Evolutionary conservation across 352 stramenopile genomes (phyloP).

Genomic region (Peronospora farinosa): DNA sequence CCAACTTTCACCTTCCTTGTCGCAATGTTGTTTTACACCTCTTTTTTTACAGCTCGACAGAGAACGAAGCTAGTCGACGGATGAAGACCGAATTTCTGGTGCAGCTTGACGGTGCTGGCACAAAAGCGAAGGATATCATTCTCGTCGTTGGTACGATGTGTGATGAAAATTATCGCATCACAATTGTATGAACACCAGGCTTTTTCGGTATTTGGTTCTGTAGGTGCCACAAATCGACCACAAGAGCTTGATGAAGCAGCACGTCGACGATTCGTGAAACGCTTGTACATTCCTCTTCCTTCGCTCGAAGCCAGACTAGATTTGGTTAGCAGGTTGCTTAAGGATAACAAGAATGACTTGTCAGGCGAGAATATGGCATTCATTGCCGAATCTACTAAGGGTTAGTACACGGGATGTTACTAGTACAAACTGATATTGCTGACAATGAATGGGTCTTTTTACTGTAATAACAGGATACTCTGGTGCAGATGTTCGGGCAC

Average conservation of each 20-base stretch:
- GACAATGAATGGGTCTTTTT: background rate
- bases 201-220: conserved; percentile 1
- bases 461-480: conserved; percentile 84
- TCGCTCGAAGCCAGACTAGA: conserved; percentile 79
- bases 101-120: conserved; percentile 93
- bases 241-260: conserved; percentile 98
- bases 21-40: conserved; percentile 2
- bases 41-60: conserved; percentile 66
- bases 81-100: conserved; percentile 99
- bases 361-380: conserved; percentile 81
- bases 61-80: conserved; percentile 95
- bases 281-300: conserved; percentile 96
- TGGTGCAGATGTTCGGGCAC: conserved; percentile 94
- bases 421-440: background rate
- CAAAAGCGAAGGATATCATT: conserved; percentile 87
- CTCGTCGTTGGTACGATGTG: conserved; percentile 64
- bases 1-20: background rate
- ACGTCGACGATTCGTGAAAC: conserved; percentile 94
- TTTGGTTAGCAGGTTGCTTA: conserved; percentile 88
- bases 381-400: conserved; percentile 84
- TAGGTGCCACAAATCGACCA: conserved; percentile 94
- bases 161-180: background rate
- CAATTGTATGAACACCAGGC: background rate
- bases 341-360: conserved; percentile 90
- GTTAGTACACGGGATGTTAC: conserved; percentile 15